Base-by-base conservation (phyloP, 148 eudicot species). In the Persicaria maculosa region DNA sequence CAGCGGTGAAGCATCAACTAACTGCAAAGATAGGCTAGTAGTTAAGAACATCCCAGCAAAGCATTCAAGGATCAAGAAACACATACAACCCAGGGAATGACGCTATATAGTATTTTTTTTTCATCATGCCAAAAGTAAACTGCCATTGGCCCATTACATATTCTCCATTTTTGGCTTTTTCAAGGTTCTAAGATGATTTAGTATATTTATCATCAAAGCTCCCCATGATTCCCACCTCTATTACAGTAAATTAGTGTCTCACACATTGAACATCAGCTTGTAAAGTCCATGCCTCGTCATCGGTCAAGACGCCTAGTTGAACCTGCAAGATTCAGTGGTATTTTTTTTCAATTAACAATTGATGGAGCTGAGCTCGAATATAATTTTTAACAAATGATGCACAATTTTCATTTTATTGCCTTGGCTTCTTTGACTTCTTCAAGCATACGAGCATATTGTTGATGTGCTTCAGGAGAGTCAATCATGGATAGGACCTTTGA, bases 1-100 rank as follows among this genome's bases (percentile, higher is more conserved):
- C 84, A 95, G 77, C 57, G 97, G 92, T 65, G 98, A 88, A 77
- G 92, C 83, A 86, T 94, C 96, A 47, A 92, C 84, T 77, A 94
- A 90, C 98, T 94, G 81, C 43, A n/a, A 59, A 59, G 10, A 25
- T 25, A 59, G 10, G 12, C 11, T 22, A 59, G 3, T 20, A 59
- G 40, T 20, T 9, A 9, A 2, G 43, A 59, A 14, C 43, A 25
- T 59, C 4, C 40, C 3, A 22, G 40, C 22, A 59, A 59, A 59
- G 65, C 65, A 20, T 59, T 40, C 3, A 22, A 59, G 52, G 43
- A 59, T 22, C 22, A 8, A 22, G 65, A 59, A 22, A 22, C 40
- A 22, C 4, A 59, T 0, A 20, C 14, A 20, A 10, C 65, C 61
- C 40, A 10, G 25, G 9, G 43, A 59, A 16, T 4, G 20, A 54